These are phyloP conservation scores for Quambalaria eucalypti DNA, from an alignment of 1,284 basidiomycete genomes.

Conservation along the genomic window DNA sequence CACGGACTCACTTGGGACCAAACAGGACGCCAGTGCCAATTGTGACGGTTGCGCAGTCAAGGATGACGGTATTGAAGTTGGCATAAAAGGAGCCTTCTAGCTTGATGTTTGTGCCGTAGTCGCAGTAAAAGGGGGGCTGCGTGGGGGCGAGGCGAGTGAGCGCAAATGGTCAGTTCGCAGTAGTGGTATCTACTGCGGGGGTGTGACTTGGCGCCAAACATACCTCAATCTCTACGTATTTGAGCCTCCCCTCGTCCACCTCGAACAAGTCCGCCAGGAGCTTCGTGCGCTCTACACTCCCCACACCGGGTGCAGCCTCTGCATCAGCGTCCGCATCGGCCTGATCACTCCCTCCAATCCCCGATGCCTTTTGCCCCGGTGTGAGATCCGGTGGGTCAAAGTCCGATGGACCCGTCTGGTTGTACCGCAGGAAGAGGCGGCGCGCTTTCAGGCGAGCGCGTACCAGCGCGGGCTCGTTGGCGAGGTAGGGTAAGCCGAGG, in stretches of 20 bases:
- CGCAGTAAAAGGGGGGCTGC: slow-evolving; percentile 3
- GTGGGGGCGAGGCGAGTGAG: background rate
- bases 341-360: slow-evolving; percentile 3
- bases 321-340: background rate
- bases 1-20: too few species aligned
- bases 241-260: slow-evolving; percentile 2
- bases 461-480: slow-evolving; percentile 10
- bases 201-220: background rate
- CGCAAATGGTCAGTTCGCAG: too few species aligned
- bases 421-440: slow-evolving; percentile 8
- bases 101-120: slow-evolving; percentile 38
- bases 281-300: slow-evolving; percentile 8
- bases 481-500: slow-evolving; percentile 14
- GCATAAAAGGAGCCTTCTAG: slow-evolving; percentile 32
- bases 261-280: slow-evolving; percentile 15
- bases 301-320: slow-evolving; percentile 5
- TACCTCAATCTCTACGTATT: background rate
- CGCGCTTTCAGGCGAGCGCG: slow-evolving; percentile 8
- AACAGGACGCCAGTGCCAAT: slow-evolving; percentile 31
- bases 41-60: slow-evolving; percentile 28
- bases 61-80: slow-evolving; percentile 31
- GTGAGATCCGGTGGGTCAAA: slow-evolving; percentile 5
- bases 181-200: too few species aligned
- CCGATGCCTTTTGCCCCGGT: slow-evolving; percentile 3
- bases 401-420: slow-evolving; percentile 4